phyloP scores from a whole-genome alignment of 257 asterid genomes.

The Solanum pinnatisectum region DNA sequence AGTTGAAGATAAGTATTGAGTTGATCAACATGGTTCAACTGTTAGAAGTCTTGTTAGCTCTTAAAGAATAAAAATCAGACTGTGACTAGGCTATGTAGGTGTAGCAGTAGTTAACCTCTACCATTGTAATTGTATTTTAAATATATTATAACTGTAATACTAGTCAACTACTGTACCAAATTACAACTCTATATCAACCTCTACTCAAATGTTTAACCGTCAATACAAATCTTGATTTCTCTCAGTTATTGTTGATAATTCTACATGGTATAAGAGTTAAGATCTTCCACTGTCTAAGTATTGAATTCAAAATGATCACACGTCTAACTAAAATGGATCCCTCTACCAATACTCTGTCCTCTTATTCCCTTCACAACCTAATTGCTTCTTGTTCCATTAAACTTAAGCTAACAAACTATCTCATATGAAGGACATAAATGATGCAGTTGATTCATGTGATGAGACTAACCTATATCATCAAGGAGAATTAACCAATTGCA shows the following conservation, averaged over 20 bases:
- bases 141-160: neutral
- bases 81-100: neutral
- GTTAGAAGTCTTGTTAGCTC: neutral
- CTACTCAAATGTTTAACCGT: neutral
- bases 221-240: neutral
- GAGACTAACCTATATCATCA: neutral
- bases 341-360: neutral
- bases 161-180: neutral
- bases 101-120: neutral
- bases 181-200: neutral
- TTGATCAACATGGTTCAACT: neutral
- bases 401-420: neutral
- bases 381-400: neutral
- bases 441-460: neutral
- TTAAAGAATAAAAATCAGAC: neutral
- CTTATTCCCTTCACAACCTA: neutral
- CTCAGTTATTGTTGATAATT: neutral
- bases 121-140: neutral
- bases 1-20: neutral
- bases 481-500: neutral
- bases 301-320: neutral
- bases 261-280: neutral
- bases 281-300: neutral
- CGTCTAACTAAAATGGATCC: neutral
- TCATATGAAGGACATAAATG: neutral